These are phyloP conservation scores for Leccinum longicurvipes DNA, from an alignment of 768 basidiomycete species.

Conservation along the genomic window DNA sequence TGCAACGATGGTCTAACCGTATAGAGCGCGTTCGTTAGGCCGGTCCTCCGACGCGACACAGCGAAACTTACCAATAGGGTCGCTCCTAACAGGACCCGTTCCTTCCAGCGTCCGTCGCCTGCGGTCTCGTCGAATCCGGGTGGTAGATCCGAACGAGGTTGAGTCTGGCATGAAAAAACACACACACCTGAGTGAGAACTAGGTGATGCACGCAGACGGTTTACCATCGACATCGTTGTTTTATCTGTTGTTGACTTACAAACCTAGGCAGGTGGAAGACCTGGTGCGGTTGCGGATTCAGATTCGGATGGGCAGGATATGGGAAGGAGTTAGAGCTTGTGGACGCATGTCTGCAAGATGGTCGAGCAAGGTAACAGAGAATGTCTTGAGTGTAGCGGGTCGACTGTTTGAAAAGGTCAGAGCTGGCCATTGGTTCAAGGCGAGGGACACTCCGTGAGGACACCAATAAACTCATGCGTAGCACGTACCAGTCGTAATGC, in stretches of 20 bases:
- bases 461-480: no score
- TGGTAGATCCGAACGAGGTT: constrained; percentile 80
- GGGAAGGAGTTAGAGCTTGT: constrained; percentile 40
- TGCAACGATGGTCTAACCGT: constrained; percentile 32
- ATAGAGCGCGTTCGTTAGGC: neutral
- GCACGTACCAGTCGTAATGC: neutral
- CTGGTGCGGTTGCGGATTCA: constrained; percentile 60
- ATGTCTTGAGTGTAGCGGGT: constrained; percentile 3
- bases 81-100: constrained; percentile 54
- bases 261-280: constrained; percentile 57
- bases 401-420: constrained; percentile 3
- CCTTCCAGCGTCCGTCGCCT: constrained; percentile 65
- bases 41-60: neutral
- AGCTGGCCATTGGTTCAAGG: neutral
- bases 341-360: constrained; percentile 16
- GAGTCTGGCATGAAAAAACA: constrained; percentile 45
- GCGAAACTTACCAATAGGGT: constrained; percentile 44
- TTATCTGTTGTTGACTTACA: constrained; percentile 52
- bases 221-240: constrained; percentile 53
- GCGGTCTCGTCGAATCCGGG: constrained; percentile 55
- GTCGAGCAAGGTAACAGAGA: constrained; percentile 1
- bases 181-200: constrained; percentile 1
- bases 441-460: no score
- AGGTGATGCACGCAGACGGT: neutral
- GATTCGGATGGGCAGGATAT: constrained; percentile 45